Base-by-base conservation (phyloP, 768 basidiomycete genomes). In the Collybia nuda region DNA sequence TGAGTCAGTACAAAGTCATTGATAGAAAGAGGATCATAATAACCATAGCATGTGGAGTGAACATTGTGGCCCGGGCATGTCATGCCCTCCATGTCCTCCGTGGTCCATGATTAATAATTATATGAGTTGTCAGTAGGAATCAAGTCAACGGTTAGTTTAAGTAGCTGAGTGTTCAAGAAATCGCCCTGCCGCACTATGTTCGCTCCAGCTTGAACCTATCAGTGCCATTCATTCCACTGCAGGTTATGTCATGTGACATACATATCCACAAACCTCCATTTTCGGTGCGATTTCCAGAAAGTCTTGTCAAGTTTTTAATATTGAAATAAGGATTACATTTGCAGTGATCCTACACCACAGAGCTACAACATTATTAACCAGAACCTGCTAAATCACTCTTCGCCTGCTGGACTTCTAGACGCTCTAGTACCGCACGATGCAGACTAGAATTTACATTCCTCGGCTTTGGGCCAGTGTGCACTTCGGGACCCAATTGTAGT, bases 11-110 rank as follows among this genome's bases (percentile, higher is more conserved):
- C 18, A 23, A 28, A 23, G 28, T n/a, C 19, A 6, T 24, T 22
- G 32, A 8, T 19, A 35, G 26, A 19, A 17, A 5, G 6, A 35
- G 21, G 17, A 21, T 47, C 32, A 6, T 24, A 18, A 61, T 64
- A 55, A 85, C 84, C 89, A 92, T 59, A 93, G 81, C 90, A 93
- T 93, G 67, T 89, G 71, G 84, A 88, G 86, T 6, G 80, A 69
- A 64, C 90, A 93, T 56, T 57, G 75, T 0, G 74, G 66, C 17
- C 65, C 68, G 46, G 70, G 74, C 76, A 77, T 80, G 50, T 62
- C 76, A 35, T 84, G 81, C 57, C 76, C 70, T 26, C 60, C 63
- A 56, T 75, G 73, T 51, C 61, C 69, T 26, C 24, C 24, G 7
- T 26, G 24, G 3, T 7, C 67, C 65, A 69, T 79, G 76, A 56